Percentiles rank a stretch among this genome's conserved stretches.
These are phyloP conservation scores for Talaromyces sp. DNA, from an alignment of 2,329 filamentous ascomycete species.

Conservation along the genomic window DNA sequence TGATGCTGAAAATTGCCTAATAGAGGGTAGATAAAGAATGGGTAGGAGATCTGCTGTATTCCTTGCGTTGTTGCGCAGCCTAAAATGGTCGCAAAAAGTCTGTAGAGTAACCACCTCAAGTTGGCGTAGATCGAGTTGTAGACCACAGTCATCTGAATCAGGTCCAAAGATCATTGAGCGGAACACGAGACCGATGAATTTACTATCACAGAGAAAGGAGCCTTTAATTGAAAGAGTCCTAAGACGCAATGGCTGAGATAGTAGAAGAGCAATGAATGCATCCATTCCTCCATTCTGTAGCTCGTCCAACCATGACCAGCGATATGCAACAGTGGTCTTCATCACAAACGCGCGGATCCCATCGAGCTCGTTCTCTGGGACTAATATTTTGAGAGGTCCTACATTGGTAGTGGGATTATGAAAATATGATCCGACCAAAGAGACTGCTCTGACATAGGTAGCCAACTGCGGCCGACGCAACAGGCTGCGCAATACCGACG, in stretches of 20 bases:
- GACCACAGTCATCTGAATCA: neutral
- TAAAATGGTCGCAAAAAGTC: neutral
- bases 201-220: neutral
- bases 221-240: neutral
- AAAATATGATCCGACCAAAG: neutral
- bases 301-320: neutral
- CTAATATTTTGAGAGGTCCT: neutral
- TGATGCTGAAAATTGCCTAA: neutral
- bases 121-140: neutral
- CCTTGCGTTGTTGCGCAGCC: neutral
- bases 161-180: neutral
- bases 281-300: conserved; percentile 4
- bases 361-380: neutral
- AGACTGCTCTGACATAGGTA: neutral
- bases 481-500: neutral
- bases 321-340: neutral
- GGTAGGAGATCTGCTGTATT: neutral
- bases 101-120: neutral
- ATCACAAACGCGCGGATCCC: neutral
- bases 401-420: neutral
- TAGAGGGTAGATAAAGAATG: neutral
- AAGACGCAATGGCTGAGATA: conserved; percentile 4
- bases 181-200: neutral
- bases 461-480: conserved; percentile 2
- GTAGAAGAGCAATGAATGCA: conserved; percentile 7